Percentiles rank a stretch among this genome's conserved stretches.
These are phyloP conservation scores for Pisolithus orientalis DNA, from an alignment of 768 basidiomycete genomes.

Conservation along the genomic window DNA sequence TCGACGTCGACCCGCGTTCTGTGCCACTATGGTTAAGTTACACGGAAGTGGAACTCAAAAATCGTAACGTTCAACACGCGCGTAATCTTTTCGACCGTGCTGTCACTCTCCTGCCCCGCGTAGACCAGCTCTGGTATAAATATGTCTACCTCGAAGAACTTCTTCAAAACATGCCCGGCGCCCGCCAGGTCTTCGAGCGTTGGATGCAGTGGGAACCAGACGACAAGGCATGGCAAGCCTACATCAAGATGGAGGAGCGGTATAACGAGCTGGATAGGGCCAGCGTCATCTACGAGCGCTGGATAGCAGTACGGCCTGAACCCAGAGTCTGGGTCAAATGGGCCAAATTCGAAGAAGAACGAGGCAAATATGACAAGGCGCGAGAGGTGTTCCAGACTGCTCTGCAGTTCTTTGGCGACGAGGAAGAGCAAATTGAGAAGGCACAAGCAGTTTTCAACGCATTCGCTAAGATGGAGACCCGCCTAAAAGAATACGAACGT, in stretches of 20 bases:
- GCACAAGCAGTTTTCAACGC: constrained; percentile 88
- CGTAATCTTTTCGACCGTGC: constrained; percentile 97
- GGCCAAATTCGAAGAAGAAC: constrained; percentile 83
- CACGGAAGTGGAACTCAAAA: constrained; percentile 97
- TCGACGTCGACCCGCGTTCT: constrained; percentile 90
- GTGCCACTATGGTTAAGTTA: constrained; percentile 92
- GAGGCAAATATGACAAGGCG: constrained; percentile 58
- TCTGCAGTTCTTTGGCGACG: constrained; percentile 84
- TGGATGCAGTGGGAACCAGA: constrained; percentile 99
- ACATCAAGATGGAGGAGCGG: constrained; percentile 94
- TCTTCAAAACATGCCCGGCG: constrained; percentile 91
- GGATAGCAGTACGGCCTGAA: constrained; percentile 72
- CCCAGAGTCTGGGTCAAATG: constrained; percentile 82
- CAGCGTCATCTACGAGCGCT: constrained; percentile 87
- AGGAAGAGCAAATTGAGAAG: constrained; percentile 81
- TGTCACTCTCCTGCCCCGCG: constrained; percentile 90
- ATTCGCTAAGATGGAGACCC: constrained; percentile 96
- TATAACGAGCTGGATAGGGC: constrained; percentile 91
- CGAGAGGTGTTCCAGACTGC: constrained; percentile 89
- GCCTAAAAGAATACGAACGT: constrained; percentile 93
- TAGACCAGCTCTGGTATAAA: constrained; percentile 99
- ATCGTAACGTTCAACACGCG: constrained; percentile 94
- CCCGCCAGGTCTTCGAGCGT: constrained; percentile 95
- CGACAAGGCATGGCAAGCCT: constrained; percentile 99
- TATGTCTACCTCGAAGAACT: constrained; percentile 98